Evolutionary conservation across 306 rosid genomes (phyloP), one percentile per base, ranked within the genome.

Genomic region (Dicorynia guianensis): DNA sequence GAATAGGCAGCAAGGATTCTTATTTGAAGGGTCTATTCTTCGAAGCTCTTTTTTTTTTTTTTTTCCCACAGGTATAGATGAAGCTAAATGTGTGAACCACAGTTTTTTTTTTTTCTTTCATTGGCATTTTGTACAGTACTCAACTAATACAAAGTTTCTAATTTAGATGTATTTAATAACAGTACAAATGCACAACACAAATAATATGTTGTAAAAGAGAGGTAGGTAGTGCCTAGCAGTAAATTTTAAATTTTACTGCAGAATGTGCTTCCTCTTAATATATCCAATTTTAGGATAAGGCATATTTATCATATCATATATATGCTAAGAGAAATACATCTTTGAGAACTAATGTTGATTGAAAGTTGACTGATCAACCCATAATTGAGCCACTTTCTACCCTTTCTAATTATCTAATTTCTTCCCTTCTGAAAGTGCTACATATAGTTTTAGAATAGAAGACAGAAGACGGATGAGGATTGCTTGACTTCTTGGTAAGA

Each of bases 61-160:
- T 65, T 63, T 82, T 74, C 58, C 64, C 5, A 33, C 69, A 59
- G 70, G 64, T 63, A 75, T 40, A 62, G 61, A 48, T 11, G 46
- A 72, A 67, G 53, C 57, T 11, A 38, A 72, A 67, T 62, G 78
- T 73, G 63, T 77, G 70, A 80, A 63, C 75, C 83, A 48, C 78
- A 76, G 40, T 19, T 30, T 18, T 68, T 72, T 76, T 67, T 47
- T 54, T 54, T 62, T 72, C 72, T 67, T 47, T 46, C 47, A n/a
- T 72, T 75, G 57, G 46, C 19, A 61, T 80, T 80, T 69, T 84
- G 77, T 63, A 84, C 71, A 68, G 71, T 71, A 52, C 13, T 58
- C 74, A 57, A 44, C 33, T 46, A 62, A 58, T 56, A 72, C 84
- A 47, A 60, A 60, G 6, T 71, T 60, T 67, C 36, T 76, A 69